Percentiles rank a stretch among this genome's conserved stretches.
Conservation (phyloP, 306 rosid genomes). For the Begonia fuchsioides region DNA sequence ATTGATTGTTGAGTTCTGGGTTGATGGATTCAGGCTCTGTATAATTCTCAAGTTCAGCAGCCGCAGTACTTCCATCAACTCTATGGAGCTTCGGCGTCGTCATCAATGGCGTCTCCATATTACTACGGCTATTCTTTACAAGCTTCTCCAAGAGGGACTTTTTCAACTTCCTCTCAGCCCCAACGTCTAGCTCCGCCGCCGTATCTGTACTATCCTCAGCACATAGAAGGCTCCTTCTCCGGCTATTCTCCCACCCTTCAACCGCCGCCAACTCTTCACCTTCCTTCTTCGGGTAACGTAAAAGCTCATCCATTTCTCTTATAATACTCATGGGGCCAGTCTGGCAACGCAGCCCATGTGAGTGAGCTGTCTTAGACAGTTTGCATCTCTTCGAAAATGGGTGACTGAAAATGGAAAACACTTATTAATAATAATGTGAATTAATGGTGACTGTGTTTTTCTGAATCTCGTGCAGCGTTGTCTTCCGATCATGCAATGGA, state of each 20-base stretch:
- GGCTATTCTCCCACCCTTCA: conserved; percentile 28
- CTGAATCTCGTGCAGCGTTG: too few species aligned
- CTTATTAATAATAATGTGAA: conserved; percentile 6
- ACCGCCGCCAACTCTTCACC: conserved; percentile 8
- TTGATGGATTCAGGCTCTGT: conserved; percentile 20
- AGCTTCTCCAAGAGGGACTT: conserved; percentile 41
- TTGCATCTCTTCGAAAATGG: conserved; percentile 19
- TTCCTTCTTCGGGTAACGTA: conserved; percentile 28
- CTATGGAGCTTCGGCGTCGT: conserved; percentile 51
- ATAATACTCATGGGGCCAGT: conserved; percentile 21
- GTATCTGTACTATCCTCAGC: conserved; percentile 50
- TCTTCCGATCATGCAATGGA: too few species aligned
- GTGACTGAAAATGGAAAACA: conserved; percentile 36
- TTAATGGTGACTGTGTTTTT: too few species aligned
- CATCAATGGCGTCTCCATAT: conserved; percentile 37
- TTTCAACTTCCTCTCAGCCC: conserved; percentile 26
- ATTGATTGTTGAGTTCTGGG: too few species aligned
- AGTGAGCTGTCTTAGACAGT: conserved; percentile 54
- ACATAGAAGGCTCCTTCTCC: conserved; percentile 27
- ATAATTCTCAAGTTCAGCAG: conserved; percentile 65
- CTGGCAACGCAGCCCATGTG: conserved; percentile 59
- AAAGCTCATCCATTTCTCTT: too few species aligned
- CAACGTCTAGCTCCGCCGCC: conserved; percentile 33
- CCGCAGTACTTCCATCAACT: conserved; percentile 59
- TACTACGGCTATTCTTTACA: conserved; percentile 68